phyloP scores from a whole-genome alignment of 805 yeast genomes.

The Spathaspora sp. region DNA sequence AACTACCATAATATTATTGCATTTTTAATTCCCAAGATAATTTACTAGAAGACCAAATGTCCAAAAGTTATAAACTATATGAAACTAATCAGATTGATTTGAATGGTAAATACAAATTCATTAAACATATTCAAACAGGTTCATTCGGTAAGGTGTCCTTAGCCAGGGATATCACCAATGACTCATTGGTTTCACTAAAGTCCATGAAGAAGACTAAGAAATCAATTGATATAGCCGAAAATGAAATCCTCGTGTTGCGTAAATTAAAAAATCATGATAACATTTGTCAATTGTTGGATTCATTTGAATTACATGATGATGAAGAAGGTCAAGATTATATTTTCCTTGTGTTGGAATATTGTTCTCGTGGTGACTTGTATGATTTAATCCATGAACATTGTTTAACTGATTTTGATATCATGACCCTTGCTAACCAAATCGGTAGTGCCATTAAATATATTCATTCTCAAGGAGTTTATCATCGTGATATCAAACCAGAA shows the following conservation, averaged over 20 bases:
- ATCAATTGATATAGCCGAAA: conserved; percentile 39
- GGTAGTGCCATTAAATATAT: conserved; percentile 49
- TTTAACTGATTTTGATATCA: conserved; percentile 21
- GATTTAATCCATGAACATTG: conserved; percentile 42
- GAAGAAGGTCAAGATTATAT: conserved; percentile 31
- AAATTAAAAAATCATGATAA: conserved; percentile 40
- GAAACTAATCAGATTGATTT: conserved; percentile 15
- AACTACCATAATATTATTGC: background rate
- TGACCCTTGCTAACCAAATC: conserved; percentile 47
- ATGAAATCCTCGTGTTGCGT: conserved; percentile 46
- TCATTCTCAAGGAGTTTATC: conserved; percentile 59
- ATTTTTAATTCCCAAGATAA: too few species aligned
- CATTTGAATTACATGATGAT: conserved; percentile 44
- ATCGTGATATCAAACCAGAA: conserved; percentile 74
- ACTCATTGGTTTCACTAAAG: conserved; percentile 49
- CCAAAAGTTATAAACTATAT: conserved; percentile 11
- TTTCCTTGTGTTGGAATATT: conserved; percentile 62
- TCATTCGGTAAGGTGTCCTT: conserved; percentile 60
- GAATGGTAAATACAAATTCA: conserved; percentile 37
- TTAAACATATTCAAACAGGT: conserved; percentile 50
- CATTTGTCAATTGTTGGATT: conserved; percentile 56
- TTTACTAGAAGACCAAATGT: too few species aligned
- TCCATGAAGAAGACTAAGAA: conserved; percentile 31
- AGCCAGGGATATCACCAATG: conserved; percentile 37
- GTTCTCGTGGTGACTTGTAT: conserved; percentile 64